Base-by-base conservation (phyloP, 495 filamentous ascomycete genomes). In the Schizothecium vesticola region DNA sequence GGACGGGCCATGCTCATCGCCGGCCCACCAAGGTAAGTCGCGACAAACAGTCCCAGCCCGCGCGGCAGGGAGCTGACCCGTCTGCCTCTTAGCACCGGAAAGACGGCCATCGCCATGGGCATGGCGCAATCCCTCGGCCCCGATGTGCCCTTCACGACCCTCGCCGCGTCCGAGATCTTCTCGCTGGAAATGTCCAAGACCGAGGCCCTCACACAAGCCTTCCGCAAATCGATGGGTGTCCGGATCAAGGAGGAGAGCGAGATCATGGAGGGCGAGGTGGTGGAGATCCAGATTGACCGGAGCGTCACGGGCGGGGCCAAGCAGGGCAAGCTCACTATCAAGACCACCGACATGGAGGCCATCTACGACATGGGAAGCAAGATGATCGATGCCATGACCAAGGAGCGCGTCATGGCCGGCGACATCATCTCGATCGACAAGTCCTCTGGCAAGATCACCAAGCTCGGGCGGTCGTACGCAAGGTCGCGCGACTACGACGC, bases 271-370 rank as follows among this genome's bases (percentile, higher is more conserved):
- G 95, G 95, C 69, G 95, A 99, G 79, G 96, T 98, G 0, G 96
- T 99, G 61, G 95, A 99, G 81, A 98, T 99, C 70, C 96, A 98
- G 79, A 98, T 97, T 71, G 95, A 99, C 79, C 87, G 96, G 61
- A 97, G 93, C 72, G 91, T 99, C 25, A 98, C 95, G 3, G 95
- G 95, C 43, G 91, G 91, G 78, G 93, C 92, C 77, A 97, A 97
- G 84, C 94, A 97, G 85, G 95, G 95, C 72, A 99, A 98, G 79
- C 90, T 99, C 70, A 99, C 95, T 10, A 97, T 99, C 80, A 99
- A 98, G 79, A 99, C 95, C 22, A 97, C 94, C 72, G 96, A 99
- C 76, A 99, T 99, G 95, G 95, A 99, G 80, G 97, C 95, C 22
- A 92, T 98, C 72, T 99, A 97, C 84, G 95, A 99, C 72, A 95